Conservation (phyloP, 2,329 filamentous ascomycete genomes). For the Diaporthe citriasiana region DNA sequence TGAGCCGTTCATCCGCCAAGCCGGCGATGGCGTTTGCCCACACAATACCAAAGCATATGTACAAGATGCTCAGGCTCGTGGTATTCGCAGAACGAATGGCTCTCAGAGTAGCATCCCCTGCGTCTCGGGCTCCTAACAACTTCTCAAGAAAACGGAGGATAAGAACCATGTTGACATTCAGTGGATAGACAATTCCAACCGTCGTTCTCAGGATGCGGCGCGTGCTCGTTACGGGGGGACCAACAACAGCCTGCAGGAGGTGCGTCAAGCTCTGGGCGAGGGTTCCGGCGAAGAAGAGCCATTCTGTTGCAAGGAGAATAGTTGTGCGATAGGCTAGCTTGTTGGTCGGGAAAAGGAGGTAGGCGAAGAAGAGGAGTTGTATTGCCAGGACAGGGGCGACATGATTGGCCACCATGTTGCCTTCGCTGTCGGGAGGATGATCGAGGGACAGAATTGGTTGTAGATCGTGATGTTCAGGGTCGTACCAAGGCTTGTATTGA, state of each 20-base stretch:
- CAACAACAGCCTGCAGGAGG: background rate
- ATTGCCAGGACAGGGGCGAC: background rate
- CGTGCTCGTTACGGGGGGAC: background rate
- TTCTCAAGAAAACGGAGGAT: too few relatives aligned
- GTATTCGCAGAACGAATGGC: too few relatives aligned
- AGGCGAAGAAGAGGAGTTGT: background rate
- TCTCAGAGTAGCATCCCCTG: too few relatives aligned
- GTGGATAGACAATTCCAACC: too few relatives aligned
- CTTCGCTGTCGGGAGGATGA: accelerated
- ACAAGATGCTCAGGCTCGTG: too few relatives aligned
- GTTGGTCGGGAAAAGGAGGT: background rate
- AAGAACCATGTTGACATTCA: too few relatives aligned
- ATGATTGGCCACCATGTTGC: background rate
- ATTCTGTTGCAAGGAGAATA: background rate
- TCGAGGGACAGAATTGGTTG: background rate
- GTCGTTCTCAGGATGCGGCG: background rate
- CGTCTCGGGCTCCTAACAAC: too few relatives aligned
- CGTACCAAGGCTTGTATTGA: too few relatives aligned
- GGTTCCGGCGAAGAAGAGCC: background rate
- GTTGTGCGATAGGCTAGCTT: background rate
- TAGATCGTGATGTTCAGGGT: background rate
- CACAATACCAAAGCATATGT: too few relatives aligned
- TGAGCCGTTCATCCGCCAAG: too few relatives aligned
- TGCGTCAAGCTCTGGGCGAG: background rate
- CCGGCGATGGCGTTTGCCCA: too few relatives aligned